Evolutionary conservation across 495 filamentous ascomycete species (phyloP), one percentile per base, ranked within the genome.

Genomic region (Trichocladium uniseriatum): DNA sequence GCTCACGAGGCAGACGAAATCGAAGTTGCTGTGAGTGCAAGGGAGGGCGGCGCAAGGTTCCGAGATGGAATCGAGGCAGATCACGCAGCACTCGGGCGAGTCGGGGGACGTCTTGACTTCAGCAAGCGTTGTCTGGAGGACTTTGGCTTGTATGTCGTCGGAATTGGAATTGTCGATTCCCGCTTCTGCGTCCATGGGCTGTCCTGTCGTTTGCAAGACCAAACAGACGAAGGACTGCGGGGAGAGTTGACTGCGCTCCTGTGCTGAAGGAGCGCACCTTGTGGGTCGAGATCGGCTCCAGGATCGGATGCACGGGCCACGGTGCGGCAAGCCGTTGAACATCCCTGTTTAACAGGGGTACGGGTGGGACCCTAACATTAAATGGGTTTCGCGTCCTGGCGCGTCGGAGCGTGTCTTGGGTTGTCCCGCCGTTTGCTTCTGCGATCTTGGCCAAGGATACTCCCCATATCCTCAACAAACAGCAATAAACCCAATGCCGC

Each of bases 1-100:
- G 68, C 79, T 89, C 16, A 86, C 62, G 9, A 94, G 77, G 58
- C 89, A 95, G 11, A 89, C 57, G 62, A 87, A 90, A 67, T 94
- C 87, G 62, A 92, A 94, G 56, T 79, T 81, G 39, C 75, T 64
- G 71, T 95, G 89, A 16, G 74, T 72, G 75, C 89, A 95, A 15
- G 88, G 87, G 32, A 76, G 68, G 5, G 85, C 79, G 15, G 81
- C 67, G 48, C 83, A 84, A 32, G 79, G 68, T 56, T 91, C 86
- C 5, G 81, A 79, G 64, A 94, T 73, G 38, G 67, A 59, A 49
- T 89, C 83, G 41, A 94, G 77, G 62, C 89, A 95, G 59, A 86
- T 82, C 45, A 82, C 79, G 62, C 82, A 86, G 59, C 69, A 72
- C 38, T 67, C 45, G 27, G 19, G 38, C n/a, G 43, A 2, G 14